Base-by-base conservation (phyloP, 2,329 filamentous ascomycete species). In the Aureobasidium zeae region DNA sequence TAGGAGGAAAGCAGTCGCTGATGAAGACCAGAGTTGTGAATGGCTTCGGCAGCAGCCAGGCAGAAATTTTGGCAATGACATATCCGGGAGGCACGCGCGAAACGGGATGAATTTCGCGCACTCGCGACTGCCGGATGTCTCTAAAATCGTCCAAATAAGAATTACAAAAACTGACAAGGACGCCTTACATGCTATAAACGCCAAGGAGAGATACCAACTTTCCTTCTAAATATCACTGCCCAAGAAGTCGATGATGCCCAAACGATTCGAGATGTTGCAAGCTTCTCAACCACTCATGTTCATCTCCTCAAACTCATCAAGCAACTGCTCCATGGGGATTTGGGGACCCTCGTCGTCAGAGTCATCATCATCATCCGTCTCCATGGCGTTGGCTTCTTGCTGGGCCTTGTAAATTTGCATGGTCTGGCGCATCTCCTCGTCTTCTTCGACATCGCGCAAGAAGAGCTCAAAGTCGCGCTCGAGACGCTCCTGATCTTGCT, bases 381-480 rank as follows among this genome's bases (percentile, higher is more conserved):
- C 72, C 56, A 67, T 61, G 49, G 63, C 58, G 49, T 60, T 55
- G 38, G 66, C 62, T 36, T 49, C 69, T 55, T 72, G 65, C 49
- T 72, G 74, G 69, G 72, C 65, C 60, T 89, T 94, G 69, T 94
- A 98, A 55, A 98, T 63, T 33, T 86, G 84, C 59, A 98, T 69
- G 1, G 86, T 87, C 31, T 80, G 76, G 44, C 91, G 74, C 53
- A 95, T 72, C 58, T 98, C 91, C 41, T 83, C 75, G 61, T 98
- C 91, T 61, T 96, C 88, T 66, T 98, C 93, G 9, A 98, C 86
- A 63, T 98, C 91, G 33, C 83, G 81, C 71, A 98, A 69, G 77
- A 98, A 98, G 76, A 88, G 78, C 69, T 98, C 91, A 66, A 94
- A 98, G 65, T 98, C 91, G 52, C 81, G 77, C 60, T 96, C 88